Evolutionary conservation across 108 stramenopile species (phyloP), one percentile per base, ranked within the genome.

Genomic region (Fragilariopsis cylindrus): DNA sequence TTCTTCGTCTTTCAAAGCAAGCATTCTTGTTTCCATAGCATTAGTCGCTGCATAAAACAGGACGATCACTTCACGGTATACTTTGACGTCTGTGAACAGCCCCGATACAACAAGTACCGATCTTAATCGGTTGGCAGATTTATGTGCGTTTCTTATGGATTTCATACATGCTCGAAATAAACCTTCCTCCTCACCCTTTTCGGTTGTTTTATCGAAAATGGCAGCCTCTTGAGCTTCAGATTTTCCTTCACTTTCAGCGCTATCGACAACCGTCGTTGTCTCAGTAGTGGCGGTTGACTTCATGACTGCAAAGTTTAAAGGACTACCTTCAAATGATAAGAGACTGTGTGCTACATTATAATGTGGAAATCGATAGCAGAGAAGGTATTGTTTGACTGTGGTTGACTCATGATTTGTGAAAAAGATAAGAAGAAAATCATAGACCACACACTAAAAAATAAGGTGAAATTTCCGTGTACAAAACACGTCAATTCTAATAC

Each of bases 141-240:
- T 72, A 55, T 86, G 85, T 18, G 80, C 71, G 9, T 47, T 55
- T 4, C 80, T 75, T 41, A 86, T 83, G 30, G 64, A 44, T 21
- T 78, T 71, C 85, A 86, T 86, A 64, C 82, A 83, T 30, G 85
- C 72, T 15, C 73, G 80, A 65, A 83, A 86, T 9, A 86, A 73
- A 1, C 82, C 82, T 50, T 83, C 45, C 48, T 52, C 74, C 11
- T 39, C 40, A 42, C 85, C 85, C 60, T 78, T 71, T 39, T 81
- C 49, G 11, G 54, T 76, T 11, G 42, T 69, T 55, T 63, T 74
- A 44, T 63, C 62, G 43, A 63, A 63, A 40, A 45, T 45, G 5
- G 19, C 9, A 44, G 62, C 8, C 40, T 63, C 43, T 40, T 63
- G 62, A 12, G 40, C 62, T 45, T 63, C 62, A n/a, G 62, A 15